Evolutionary conservation across 225 moss, liverwort and hornwort species (phyloP), one percentile per base, ranked within the genome.

Genomic region (Lunularia cruciata): DNA sequence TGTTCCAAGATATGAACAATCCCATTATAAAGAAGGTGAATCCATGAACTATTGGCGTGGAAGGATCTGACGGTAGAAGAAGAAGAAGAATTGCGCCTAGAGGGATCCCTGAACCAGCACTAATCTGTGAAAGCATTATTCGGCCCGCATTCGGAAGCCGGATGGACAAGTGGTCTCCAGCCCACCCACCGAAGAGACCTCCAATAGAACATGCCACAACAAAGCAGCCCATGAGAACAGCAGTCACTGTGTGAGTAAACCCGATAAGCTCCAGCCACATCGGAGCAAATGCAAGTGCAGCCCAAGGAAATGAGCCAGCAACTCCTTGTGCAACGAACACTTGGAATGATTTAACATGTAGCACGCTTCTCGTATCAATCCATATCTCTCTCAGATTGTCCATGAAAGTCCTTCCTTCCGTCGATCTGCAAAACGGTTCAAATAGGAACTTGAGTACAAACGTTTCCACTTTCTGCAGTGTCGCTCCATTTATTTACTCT

Each of bases 201-300:
- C 98, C 98, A 1, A 85, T 7, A 0, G 98, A 91, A 12, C 65
- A 89, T 11, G 88, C 88, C 11, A 87, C 84, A 0, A 89, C 73
- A 79, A 91, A 99, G 60, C 84, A 75, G 31, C 88, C 89, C 49
- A 99, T 76, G 45, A 99, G 81, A 31, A 78, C 20, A 46, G 93
- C 93, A 18, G 98, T 99, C 43, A 76, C 75, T 52, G 31, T 20
- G 73, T 99, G 89, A 2, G 93, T 85, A 47, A 89, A 99, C 7
- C 93, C 93, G 22, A 46, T 80, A 15, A 99, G 80, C 80, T 99
- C 98, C 77, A 99, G 60, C 98, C 91, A 99, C 93, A 99, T 88
- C 33, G 98, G 68, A 6, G 84, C 81, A 67, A 99, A 99, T n/a
- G 93, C 89, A 4, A 99, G 69, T 26, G 93, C 81, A 55, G 91